Conservation (phyloP, 768 basidiomycete species). For the Auricularia cornea region DNA sequence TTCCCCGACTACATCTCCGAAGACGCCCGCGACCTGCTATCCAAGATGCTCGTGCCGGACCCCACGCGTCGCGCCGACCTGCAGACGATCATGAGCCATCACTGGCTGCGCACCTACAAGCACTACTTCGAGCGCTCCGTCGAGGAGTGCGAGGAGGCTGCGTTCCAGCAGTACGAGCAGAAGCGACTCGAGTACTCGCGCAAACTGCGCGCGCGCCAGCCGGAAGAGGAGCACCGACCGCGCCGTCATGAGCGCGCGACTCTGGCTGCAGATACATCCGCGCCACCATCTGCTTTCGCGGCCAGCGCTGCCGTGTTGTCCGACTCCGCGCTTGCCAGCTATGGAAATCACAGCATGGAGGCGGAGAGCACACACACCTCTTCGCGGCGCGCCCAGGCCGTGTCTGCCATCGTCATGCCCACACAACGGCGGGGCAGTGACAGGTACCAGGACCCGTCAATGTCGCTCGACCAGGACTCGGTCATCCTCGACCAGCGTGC, state of each 20-base stretch:
- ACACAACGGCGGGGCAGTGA: slow-evolving; percentile 17
- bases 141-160: slow-evolving; percentile 68
- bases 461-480: slow-evolving; percentile 2
- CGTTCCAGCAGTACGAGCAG: slow-evolving; percentile 77
- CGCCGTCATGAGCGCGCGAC: slow-evolving; percentile 28
- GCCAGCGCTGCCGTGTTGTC: neutral
- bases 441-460: neutral
- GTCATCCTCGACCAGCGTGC: neutral
- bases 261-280: neutral
- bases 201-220: slow-evolving; percentile 47
- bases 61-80: slow-evolving; percentile 73
- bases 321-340: neutral
- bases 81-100: slow-evolving; percentile 72
- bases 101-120: slow-evolving; percentile 69
- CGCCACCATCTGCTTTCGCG: neutral
- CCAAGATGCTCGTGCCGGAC: slow-evolving; percentile 92
- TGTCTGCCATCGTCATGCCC: slow-evolving; percentile 37
- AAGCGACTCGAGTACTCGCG: slow-evolving; percentile 75
- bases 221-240: slow-evolving; percentile 7
- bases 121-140: slow-evolving; percentile 60
- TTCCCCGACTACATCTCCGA: slow-evolving; percentile 93
- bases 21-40: slow-evolving; percentile 74
- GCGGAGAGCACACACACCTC: neutral
- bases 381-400: neutral
- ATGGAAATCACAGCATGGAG: neutral